Base-by-base conservation (phyloP, 2,329 filamentous ascomycete genomes). In the Decorospora gaudefroyi region DNA sequence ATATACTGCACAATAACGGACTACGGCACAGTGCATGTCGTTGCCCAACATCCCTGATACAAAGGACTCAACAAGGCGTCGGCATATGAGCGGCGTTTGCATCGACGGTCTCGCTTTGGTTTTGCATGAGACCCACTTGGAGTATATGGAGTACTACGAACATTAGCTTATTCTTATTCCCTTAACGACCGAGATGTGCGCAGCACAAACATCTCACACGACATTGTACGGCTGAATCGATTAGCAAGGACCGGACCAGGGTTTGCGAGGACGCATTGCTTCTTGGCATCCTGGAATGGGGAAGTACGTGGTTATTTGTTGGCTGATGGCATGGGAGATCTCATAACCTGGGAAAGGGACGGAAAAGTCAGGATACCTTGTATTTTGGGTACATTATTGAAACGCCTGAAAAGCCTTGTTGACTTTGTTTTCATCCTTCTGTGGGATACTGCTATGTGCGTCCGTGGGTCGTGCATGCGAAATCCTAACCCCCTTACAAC, bases 41-140 rank as follows among this genome's bases (percentile, higher is more conserved):
- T 57, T 53, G 55, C 51, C 53, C 35, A 22, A 46, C 39, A 51
- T 50, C 45, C 58, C 51, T 57, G 58, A 65, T 65, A 65, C 62
- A 68, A 53, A 55, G 53, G 47, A 59, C 54, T 50, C 57, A 51
- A 46, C 38, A 47, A 47, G 67, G 59, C 60, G 61, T 64, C 55
- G 63, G 65, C 65, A 68, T 68, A 57, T 59, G 57, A 61, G 58
- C 55, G 65, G 65, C 64, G 65, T 68, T 69, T 59, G 62, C 62
- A 66, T 66, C 49, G 44, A 55, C 52, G 54, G 61, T 59, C 59
- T 61, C 49, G 40, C 41, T 52, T 52, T 50, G 51, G 44, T 57
- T 53, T 63, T 61, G 60, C 59, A 65, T 62, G 49, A 59, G 57
- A 53, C 55, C 57, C 46, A 45, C n/a, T n/a, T 49, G 63, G 62